Conservation (phyloP, 108 stramenopile species). For the Asterionellopsis glacialis region DNA sequence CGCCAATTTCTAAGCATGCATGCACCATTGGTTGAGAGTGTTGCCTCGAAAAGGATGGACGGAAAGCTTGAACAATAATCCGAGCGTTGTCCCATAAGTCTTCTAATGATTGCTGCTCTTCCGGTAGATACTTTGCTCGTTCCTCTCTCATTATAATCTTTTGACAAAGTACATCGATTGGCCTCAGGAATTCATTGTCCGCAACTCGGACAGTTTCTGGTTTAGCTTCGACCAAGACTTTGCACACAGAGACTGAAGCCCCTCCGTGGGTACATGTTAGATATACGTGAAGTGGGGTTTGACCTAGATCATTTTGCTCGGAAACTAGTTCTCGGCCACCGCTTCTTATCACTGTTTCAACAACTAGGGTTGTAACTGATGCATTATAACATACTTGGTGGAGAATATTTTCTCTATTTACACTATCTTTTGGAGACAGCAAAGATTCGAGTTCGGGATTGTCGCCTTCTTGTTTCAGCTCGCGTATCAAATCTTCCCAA, state of each 20-base stretch:
- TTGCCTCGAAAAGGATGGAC: background rate
- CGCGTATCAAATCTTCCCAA: no score
- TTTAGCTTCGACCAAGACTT: no score
- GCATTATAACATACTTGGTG: background rate
- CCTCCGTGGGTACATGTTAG: conserved; percentile 1
- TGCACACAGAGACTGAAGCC: conserved; percentile 5
- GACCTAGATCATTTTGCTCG: background rate
- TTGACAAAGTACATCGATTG: conserved; percentile 14
- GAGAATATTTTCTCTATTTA: no score
- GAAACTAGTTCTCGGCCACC: background rate
- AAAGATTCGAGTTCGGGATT: no score
- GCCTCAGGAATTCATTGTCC: conserved; percentile 4
- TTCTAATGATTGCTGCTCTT: background rate
- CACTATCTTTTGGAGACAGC: no score
- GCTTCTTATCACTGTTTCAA: background rate
- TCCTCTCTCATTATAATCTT: conserved; percentile 23
- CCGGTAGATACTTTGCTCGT: conserved; percentile 3
- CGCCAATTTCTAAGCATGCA: conserved; percentile 8
- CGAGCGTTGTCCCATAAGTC: conserved; percentile 8
- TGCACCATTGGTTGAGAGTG: conserved; percentile 7
- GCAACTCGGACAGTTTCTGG: conserved; percentile 3
- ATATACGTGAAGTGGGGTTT: conserved; percentile 14
- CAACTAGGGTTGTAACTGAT: background rate
- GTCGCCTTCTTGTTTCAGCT: no score
- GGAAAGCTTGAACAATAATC: conserved; percentile 1